phyloP scores from a whole-genome alignment of 2,329 filamentous ascomycete genomes.

The Xylariaceae sp. region DNA sequence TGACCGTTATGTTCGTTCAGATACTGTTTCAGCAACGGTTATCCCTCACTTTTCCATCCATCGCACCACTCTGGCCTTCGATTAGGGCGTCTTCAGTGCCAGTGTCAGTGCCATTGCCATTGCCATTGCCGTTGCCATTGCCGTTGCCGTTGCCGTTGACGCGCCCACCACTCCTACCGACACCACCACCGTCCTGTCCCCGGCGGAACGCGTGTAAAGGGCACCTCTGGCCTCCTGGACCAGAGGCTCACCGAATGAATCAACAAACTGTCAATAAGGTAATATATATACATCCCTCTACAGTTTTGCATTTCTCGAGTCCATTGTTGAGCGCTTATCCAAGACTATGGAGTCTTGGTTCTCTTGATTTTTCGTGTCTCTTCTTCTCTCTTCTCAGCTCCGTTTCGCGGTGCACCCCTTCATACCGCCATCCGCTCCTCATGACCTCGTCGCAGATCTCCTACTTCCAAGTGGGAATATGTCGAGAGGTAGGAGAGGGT shows the following conservation, averaged over 20 bases:
- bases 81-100: conserved; percentile 13
- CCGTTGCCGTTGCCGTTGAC: conserved; percentile 3
- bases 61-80: conserved; percentile 17
- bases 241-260: conserved; percentile 41
- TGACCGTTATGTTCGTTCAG: conserved; percentile 13
- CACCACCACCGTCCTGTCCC: conserved; percentile 22
- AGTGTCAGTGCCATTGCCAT: too few relatives aligned
- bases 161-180: conserved; percentile 16
- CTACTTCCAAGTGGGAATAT: conserved; percentile 11
- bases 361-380: not conserved
- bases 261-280: conserved; percentile 42
- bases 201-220: conserved; percentile 26
- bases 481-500: conserved; percentile 14
- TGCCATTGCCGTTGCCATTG: too few relatives aligned
- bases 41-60: conserved; percentile 20
- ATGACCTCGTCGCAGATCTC: conserved; percentile 7
- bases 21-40: conserved; percentile 24
- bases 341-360: not conserved
- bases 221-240: conserved; percentile 33
- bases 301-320: not conserved
- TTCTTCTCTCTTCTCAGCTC: not conserved
- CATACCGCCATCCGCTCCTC: not conserved
- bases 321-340: not conserved
- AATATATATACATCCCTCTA: conserved; percentile 27
- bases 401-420: not conserved